Evolutionary conservation across 2,329 filamentous ascomycete species (phyloP).

Genomic region (Monosporascus ibericus): DNA sequence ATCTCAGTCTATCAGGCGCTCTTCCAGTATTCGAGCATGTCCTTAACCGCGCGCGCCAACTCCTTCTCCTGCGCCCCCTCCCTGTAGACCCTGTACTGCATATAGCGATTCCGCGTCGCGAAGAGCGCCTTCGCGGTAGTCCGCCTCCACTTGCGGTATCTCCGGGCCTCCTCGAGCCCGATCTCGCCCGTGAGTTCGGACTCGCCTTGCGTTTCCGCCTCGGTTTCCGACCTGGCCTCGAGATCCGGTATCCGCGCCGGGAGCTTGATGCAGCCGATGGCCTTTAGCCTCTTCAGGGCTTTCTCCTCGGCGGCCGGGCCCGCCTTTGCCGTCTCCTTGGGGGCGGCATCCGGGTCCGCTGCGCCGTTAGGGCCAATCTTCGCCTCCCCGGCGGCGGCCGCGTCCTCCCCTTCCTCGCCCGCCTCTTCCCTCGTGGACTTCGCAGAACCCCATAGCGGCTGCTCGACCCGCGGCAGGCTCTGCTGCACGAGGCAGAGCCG

Average conservation of each 20-base stretch:
- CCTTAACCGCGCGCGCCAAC: background rate
- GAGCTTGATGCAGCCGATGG: background rate
- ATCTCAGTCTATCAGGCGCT: background rate
- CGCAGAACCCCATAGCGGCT: background rate
- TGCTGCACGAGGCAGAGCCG: background rate
- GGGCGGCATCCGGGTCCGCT: background rate
- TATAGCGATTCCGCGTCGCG: background rate
- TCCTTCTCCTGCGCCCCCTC: background rate
- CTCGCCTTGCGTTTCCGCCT: too few relatives aligned
- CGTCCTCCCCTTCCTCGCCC: background rate
- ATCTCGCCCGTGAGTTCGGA: background rate
- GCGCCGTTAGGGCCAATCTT: background rate
- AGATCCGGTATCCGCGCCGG: background rate
- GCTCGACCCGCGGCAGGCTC: background rate
- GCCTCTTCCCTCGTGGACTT: background rate
- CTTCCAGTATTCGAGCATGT: background rate
- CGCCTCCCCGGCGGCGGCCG: background rate
- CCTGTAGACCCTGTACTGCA: background rate
- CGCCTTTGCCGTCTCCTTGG: background rate
- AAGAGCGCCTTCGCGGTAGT: background rate
- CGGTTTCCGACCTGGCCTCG: background rate
- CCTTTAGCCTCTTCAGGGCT: background rate
- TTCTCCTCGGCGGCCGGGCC: background rate
- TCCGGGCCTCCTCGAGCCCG: background rate
- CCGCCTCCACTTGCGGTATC: background rate